phyloP scores from a whole-genome alignment of 192 early-diverging fungal genomes.

The Backusella tarrabulga region DNA sequence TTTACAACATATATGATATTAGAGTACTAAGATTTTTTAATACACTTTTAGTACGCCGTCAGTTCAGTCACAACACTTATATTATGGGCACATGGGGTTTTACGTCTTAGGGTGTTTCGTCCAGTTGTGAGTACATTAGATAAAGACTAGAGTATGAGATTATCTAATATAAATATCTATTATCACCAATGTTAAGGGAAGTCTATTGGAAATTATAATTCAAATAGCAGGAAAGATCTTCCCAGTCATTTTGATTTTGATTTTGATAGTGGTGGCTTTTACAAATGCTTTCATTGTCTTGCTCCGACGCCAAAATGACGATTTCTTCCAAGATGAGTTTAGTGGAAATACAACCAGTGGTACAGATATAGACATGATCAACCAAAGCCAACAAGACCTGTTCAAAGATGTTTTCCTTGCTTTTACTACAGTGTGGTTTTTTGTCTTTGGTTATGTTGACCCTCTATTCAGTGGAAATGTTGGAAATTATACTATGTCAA shows the following conservation, averaged over 20 bases:
- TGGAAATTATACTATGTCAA: neutral
- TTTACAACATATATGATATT: neutral
- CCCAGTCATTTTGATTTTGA: neutral
- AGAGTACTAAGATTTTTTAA: neutral
- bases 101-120: neutral
- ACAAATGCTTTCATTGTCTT: slow-evolving; percentile 5
- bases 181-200: neutral
- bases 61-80: neutral
- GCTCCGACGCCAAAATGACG: neutral
- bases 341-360: neutral
- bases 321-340: neutral
- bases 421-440: neutral
- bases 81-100: slow-evolving; percentile 7
- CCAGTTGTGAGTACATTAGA: neutral
- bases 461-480: neutral
- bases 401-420: neutral
- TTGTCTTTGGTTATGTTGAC: neutral
- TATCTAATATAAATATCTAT: neutral
- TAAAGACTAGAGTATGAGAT: neutral
- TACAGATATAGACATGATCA: neutral
- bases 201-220: slow-evolving; percentile 11
- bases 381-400: neutral
- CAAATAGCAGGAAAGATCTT: neutral
- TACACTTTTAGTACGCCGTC: neutral
- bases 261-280: slow-evolving; percentile 6